Base-by-base conservation (phyloP, 306 rosid species). In the Carpinus viminea region DNA sequence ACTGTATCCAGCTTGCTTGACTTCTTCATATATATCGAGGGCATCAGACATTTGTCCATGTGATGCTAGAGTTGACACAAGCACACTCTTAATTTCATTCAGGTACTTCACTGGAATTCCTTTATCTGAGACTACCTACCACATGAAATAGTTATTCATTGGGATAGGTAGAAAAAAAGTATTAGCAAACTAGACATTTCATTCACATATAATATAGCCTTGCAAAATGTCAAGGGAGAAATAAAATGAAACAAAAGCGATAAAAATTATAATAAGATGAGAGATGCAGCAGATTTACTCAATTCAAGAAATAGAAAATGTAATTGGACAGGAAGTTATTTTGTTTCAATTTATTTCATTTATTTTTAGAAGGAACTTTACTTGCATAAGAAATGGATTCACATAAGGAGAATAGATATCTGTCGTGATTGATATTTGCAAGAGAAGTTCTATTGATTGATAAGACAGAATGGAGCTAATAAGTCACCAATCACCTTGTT, bases 61-160 rank as follows among this genome's bases (percentile, higher is more conserved):
- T 38, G 88, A 87, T 60, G 97, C 97, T 77, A 95, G 97, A 75
- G 93, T 74, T 76, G 85, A 83, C 81, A 90, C 90, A 75, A 95
- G 98, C 52, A 76, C 92, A 74, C 96, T 86, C 79, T 87, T 91
- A 76, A 92, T 79, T 84, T 92, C 98, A 81, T 81, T 81, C 70
- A 85, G 65, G 86, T 12, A 53, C 82, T 86, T 91, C 21, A 1
- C 2, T 17, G 90, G 87, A 81, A 92, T 74, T 21, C 55, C 9
- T 75, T 85, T 56, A 81, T 89, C 91, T 24, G 60, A 78, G 76
- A 88, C 59, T 26, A 91, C 89, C 98, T 95, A 85, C 69, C 70
- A 81, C 45, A 46, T n/a, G 38, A 74, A 78, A 48, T 28, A 64
- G 55, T 9, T 41, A 57, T 55, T 61, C 11, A n/a, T 64, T 34